Conservation (phyloP, 805 yeast species). For the Torulaspora delbrueckii region DNA sequence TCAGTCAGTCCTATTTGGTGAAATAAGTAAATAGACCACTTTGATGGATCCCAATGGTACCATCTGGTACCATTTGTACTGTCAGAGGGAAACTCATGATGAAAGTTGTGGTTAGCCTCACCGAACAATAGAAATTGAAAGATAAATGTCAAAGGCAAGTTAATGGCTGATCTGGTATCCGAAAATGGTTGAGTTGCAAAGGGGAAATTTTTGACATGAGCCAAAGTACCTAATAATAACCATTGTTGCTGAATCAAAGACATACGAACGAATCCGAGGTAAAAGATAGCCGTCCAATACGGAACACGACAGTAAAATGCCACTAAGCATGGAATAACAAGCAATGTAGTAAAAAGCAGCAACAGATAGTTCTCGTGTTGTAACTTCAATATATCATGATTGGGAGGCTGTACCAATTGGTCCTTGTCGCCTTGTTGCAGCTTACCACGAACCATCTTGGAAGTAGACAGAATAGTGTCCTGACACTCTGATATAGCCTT, state of each 20-base stretch:
- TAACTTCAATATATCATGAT: slow-evolving; percentile 52
- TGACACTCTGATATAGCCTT: slow-evolving; percentile 39
- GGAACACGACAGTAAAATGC: slow-evolving; percentile 69
- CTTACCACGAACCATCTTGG: slow-evolving; percentile 17
- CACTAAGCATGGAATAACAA: slow-evolving; percentile 60
- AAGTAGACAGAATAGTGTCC: slow-evolving; percentile 47
- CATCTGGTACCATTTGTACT: slow-evolving; percentile 69
- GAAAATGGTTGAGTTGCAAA: slow-evolving; percentile 70
- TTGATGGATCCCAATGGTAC: slow-evolving; percentile 84
- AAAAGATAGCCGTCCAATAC: slow-evolving; percentile 73
- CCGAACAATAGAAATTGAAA: slow-evolving; percentile 72
- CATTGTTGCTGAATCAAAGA: slow-evolving; percentile 74
- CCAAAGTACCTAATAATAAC: slow-evolving; percentile 72
- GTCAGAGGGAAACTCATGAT: slow-evolving; percentile 92
- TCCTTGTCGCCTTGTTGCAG: slow-evolving; percentile 31
- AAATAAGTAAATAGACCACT: slow-evolving; percentile 58
- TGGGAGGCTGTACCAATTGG: slow-evolving; percentile 61
- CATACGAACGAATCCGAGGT: slow-evolving; percentile 61
- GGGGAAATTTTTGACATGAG: slow-evolving; percentile 50
- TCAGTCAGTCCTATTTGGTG: slow-evolving; percentile 54
- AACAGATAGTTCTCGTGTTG: slow-evolving; percentile 68
- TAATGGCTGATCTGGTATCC: slow-evolving; percentile 67
- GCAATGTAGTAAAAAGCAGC: slow-evolving; percentile 47
- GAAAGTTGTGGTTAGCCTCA: slow-evolving; percentile 89
- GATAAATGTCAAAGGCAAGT: slow-evolving; percentile 45